Conservation (phyloP, 306 rosid genomes). For the Fagus sylvatica region DNA sequence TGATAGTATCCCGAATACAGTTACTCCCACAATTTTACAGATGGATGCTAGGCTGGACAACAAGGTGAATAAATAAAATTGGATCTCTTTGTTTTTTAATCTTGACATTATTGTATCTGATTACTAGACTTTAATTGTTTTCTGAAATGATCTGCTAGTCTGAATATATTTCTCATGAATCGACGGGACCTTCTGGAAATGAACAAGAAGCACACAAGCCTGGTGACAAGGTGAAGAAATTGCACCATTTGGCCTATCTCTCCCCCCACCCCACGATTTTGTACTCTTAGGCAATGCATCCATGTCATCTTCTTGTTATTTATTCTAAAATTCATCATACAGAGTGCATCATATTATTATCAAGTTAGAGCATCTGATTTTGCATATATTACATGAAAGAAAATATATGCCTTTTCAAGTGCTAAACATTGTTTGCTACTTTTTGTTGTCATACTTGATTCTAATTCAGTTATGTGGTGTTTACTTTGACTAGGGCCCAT, state of each 20-base stretch:
- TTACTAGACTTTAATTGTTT: conserved; percentile 22
- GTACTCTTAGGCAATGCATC: not conserved
- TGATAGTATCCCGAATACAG: conserved; percentile 43
- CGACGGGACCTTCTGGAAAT: conserved; percentile 44
- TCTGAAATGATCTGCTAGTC: conserved; percentile 44
- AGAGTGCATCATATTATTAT: not conserved
- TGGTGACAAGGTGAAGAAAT: conserved; percentile 63
- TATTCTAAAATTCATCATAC: conserved; percentile 4
- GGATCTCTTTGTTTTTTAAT: conserved; percentile 4
- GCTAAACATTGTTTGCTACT: not conserved
- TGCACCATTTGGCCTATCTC: conserved; percentile 5
- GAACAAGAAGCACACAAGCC: conserved; percentile 58
- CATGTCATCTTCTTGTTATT: conserved; percentile 19
- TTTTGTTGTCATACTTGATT: not conserved
- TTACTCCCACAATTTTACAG: conserved; percentile 47
- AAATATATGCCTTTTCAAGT: not conserved
- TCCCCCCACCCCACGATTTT: not conserved
- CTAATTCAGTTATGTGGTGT: not conserved
- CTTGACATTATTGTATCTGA: conserved; percentile 15
- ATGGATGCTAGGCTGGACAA: conserved; percentile 45
- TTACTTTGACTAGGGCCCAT: not conserved
- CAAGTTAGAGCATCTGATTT: not conserved
- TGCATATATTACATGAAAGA: not conserved
- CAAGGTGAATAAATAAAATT: conserved; percentile 43
- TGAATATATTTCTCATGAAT: conserved; percentile 54